phyloP scores from a whole-genome alignment of 75 land plant genomes.

The Sequoia sempervirens region DNA sequence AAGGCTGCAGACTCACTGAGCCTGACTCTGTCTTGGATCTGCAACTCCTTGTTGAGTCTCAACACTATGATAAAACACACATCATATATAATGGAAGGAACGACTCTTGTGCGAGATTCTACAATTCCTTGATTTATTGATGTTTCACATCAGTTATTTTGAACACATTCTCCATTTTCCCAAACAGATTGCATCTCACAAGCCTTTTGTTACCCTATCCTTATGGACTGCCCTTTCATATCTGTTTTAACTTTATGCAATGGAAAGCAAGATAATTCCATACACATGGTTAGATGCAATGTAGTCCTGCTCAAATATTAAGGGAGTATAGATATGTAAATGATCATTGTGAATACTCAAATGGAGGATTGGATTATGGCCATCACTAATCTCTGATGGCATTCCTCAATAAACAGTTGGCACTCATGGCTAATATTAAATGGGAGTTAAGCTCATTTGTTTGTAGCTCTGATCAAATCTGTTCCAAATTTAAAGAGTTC shows the following conservation, averaged over 20 bases:
- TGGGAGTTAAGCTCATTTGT: background rate
- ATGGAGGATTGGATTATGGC: background rate
- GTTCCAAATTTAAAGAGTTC: background rate
- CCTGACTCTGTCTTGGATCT: too few species aligned
- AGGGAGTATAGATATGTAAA: background rate
- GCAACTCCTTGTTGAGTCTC: too few species aligned
- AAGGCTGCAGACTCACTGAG: too few species aligned
- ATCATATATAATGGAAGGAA: background rate
- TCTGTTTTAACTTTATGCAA: background rate
- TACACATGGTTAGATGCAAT: background rate
- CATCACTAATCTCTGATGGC: background rate
- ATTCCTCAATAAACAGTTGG: background rate
- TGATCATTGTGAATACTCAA: background rate
- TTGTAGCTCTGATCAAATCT: background rate
- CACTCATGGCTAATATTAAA: background rate
- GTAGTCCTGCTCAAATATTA: background rate
- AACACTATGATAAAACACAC: background rate
- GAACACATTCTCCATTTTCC: background rate
- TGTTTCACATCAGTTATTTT: background rate
- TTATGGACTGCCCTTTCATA: background rate
- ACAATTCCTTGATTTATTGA: background rate
- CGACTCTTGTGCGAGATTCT: background rate
- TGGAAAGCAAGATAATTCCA: background rate
- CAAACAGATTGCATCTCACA: background rate
- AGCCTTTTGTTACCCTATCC: background rate